phyloP scores from a whole-genome alignment of 1,139 yeast species.

The Protomyces pachydermus region DNA sequence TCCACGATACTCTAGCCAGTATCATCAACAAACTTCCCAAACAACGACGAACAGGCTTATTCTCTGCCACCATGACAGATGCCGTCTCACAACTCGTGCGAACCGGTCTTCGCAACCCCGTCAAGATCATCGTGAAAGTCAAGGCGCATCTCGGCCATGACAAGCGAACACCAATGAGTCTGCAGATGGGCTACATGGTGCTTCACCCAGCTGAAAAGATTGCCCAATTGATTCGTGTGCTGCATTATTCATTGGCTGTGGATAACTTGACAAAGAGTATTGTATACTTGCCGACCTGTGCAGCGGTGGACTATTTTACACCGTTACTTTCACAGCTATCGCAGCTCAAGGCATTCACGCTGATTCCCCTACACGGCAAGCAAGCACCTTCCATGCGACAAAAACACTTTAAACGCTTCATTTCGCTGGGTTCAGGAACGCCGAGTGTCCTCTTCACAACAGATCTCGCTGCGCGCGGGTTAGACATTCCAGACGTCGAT shows the following conservation, averaged over 20 bases:
- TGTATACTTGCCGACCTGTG: slow-evolving; percentile 88
- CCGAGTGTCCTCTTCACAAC: slow-evolving; percentile 54
- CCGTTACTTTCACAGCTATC: slow-evolving; percentile 44
- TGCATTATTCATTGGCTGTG: slow-evolving; percentile 41
- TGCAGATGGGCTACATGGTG: slow-evolving; percentile 59
- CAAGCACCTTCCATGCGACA: slow-evolving; percentile 67
- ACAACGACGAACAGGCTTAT: slow-evolving; percentile 88
- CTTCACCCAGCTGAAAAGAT: slow-evolving; percentile 60
- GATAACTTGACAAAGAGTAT: slow-evolving; percentile 67
- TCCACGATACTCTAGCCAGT: slow-evolving; percentile 60
- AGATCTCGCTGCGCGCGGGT: slow-evolving; percentile 76
- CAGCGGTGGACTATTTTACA: slow-evolving; percentile 71
- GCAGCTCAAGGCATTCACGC: slow-evolving; percentile 36
- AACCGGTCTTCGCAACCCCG: slow-evolving; percentile 81
- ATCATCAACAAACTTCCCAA: slow-evolving; percentile 69
- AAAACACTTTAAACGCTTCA: slow-evolving; percentile 60
- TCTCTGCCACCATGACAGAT: slow-evolving; percentile 82
- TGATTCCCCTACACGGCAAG: slow-evolving; percentile 81
- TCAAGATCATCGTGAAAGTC: slow-evolving; percentile 63
- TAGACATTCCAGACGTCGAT: slow-evolving; percentile 89
- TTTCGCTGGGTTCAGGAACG: slow-evolving; percentile 45
- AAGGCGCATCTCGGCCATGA: slow-evolving; percentile 24
- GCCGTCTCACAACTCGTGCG: slow-evolving; percentile 50
- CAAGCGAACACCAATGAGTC: slow-evolving; percentile 51
- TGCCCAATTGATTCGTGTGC: slow-evolving; percentile 51